A percentile compares a stretch with the other conserved stretches of the same genome.
Conservation (phyloP, 805 yeast species). For the Torulaspora delbrueckii region DNA sequence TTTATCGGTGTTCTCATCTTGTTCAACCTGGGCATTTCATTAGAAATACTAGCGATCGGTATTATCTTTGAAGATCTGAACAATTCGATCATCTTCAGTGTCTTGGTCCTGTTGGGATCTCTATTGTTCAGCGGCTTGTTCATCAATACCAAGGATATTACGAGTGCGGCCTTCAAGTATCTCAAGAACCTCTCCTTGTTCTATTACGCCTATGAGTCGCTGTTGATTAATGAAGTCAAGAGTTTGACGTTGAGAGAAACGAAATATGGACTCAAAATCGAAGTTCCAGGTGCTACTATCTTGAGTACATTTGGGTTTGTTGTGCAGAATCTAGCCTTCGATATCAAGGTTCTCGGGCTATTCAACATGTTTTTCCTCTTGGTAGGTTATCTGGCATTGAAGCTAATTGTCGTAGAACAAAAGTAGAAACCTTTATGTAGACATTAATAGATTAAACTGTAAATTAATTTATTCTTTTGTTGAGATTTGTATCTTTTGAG, state of each 20-base stretch:
- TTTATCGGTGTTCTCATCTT: slow-evolving; percentile 65
- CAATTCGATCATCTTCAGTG: slow-evolving; percentile 86
- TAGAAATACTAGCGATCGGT: slow-evolving; percentile 83
- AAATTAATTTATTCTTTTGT: not conserved
- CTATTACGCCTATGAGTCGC: slow-evolving; percentile 93
- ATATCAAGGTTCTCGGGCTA: slow-evolving; percentile 53
- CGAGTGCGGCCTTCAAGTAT: slow-evolving; percentile 54
- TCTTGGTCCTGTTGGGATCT: slow-evolving; percentile 75
- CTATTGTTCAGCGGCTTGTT: slow-evolving; percentile 90
- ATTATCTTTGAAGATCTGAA: slow-evolving; percentile 84
- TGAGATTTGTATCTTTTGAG: not conserved
- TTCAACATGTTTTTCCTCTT: slow-evolving; percentile 56
- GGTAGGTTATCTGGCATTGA: slow-evolving; percentile 71
- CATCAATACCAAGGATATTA: slow-evolving; percentile 70
- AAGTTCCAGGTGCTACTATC: slow-evolving; percentile 97
- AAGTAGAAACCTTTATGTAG: slow-evolving; percentile 45
- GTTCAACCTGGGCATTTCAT: slow-evolving; percentile 81
- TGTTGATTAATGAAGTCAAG: slow-evolving; percentile 88
- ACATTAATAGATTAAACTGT: too few relatives aligned
- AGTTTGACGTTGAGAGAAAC: slow-evolving; percentile 77
- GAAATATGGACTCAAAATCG: slow-evolving; percentile 89
- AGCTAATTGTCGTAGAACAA: slow-evolving; percentile 68
- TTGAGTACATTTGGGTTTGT: slow-evolving; percentile 92
- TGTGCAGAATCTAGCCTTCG: slow-evolving; percentile 67
- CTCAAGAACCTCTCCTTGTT: slow-evolving; percentile 82